Evolutionary conservation across 352 stramenopile species (phyloP), one percentile per base, ranked within the genome.

Genomic region (Phytopythium montanum): DNA sequence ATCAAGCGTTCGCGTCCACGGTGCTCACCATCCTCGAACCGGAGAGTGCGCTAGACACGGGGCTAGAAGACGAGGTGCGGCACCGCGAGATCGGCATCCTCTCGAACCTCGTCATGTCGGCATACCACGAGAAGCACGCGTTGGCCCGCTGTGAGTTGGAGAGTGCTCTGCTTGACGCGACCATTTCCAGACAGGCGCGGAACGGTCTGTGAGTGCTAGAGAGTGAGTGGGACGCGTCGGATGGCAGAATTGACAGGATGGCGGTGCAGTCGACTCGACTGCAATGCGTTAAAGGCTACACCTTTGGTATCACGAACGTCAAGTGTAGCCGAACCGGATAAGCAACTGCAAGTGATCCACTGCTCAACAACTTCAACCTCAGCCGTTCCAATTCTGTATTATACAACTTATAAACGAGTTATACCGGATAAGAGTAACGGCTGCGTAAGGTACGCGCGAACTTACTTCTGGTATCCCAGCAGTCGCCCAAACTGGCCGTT

Each of bases 21-120:
- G 39, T 58, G 18, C 34, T 58, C 10, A 58, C 33, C 7, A 31
- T 58, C 31, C 52, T 58, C 2, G 36, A 58, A 23, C 23, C 36
- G 2, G 52, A 58, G 12, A 38, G 19, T 13, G 45, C 3, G 14
- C 0, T 26, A 1, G 18, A 25, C 16, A 5, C 48, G 28, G 14
- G 14, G 25, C 45, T 19, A n/a, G 26, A 31, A 3, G 45, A 16
- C 13, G 48, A 29, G 28, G 5, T 9, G 28, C 28, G 31, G 8
- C 52, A 49, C 36, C 13, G 10, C 13, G 52, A 58, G 36, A 58
- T 58, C 19, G 52, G 34, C 18, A 49, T 58, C 12, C 52, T 58
- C 4, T 49, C 52, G 34, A n/a, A 49, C 21, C 36, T 58, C 52
- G 38, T 58, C 52, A 19, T 58, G 52, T 58, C 52, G 33, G 34